phyloP scores from a whole-genome alignment of 306 rosid genomes.

The Delonix regia region DNA sequence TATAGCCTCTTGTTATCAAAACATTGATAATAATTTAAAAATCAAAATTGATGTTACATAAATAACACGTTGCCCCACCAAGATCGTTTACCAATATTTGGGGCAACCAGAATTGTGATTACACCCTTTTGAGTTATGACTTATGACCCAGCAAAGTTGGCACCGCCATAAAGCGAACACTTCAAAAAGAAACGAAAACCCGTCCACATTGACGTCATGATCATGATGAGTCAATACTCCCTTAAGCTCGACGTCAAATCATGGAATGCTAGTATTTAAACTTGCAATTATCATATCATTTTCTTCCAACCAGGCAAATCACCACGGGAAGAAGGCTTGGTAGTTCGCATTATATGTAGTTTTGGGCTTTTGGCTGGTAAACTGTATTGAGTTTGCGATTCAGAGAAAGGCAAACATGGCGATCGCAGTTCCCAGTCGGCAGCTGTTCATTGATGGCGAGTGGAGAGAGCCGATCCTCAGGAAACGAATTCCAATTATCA shows the following conservation, averaged over 20 bases:
- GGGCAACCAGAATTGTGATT: too few species aligned
- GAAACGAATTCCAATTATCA: conserved; percentile 73
- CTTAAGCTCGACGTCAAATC: background rate
- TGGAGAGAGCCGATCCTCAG: conserved; percentile 69
- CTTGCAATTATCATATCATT: background rate
- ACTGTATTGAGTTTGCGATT: background rate
- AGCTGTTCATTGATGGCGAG: conserved; percentile 70
- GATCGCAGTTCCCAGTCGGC: conserved; percentile 57
- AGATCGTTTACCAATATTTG: too few species aligned
- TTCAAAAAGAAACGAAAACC: background rate
- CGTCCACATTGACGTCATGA: background rate
- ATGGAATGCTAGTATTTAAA: background rate
- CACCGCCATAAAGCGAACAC: background rate
- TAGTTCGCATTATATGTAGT: background rate
- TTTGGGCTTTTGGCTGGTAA: background rate
- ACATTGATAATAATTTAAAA: too few species aligned
- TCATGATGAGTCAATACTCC: background rate
- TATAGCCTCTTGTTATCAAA: too few species aligned
- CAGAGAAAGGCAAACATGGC: conserved; percentile 47
- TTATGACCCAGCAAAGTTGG: background rate
- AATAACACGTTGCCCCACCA: too few species aligned
- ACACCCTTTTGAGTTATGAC: too few species aligned
- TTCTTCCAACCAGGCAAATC: background rate
- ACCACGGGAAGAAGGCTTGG: background rate
- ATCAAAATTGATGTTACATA: too few species aligned